Conservation (phyloP, 2,329 filamentous ascomycete genomes). For the Dendryphion nanum region DNA sequence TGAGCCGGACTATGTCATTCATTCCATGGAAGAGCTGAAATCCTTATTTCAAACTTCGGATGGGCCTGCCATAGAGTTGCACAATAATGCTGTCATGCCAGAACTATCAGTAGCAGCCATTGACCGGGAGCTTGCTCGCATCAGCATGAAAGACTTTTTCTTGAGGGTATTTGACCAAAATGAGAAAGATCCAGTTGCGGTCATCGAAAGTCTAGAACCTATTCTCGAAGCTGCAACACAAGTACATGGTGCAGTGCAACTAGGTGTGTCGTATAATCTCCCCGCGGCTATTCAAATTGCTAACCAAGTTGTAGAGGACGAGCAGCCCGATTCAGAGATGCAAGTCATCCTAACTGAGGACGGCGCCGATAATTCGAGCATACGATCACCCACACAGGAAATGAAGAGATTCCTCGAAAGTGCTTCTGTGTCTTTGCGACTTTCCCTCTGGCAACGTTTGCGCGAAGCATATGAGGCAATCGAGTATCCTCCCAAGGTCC, state of each 20-base stretch:
- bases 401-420: constrained; percentile 81
- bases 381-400: constrained; percentile 57
- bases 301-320: constrained; percentile 5
- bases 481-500: constrained; percentile 79
- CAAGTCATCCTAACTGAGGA: background rate
- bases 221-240: constrained; percentile 67
- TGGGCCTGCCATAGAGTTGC: constrained; percentile 58
- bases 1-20: constrained; percentile 58
- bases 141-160: constrained; percentile 97
- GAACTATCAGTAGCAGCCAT: constrained; percentile 80
- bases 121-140: constrained; percentile 84
- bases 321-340: constrained; percentile 2
- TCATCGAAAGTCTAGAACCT: constrained; percentile 91
- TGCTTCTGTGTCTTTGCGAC: constrained; percentile 76
- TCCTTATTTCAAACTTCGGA: constrained; percentile 49
- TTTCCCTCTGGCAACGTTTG: constrained; percentile 90
- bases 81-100: constrained; percentile 86
- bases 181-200: constrained; percentile 72
- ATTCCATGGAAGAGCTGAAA: constrained; percentile 64
- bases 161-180: constrained; percentile 83
- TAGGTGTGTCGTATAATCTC: background rate
- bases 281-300: background rate
- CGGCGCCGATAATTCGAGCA: constrained; percentile 4
- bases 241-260: background rate
- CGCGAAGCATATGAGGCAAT: constrained; percentile 85